A percentile compares a stretch with the other conserved stretches of the same genome.
Evolutionary conservation across 2,329 filamentous ascomycete genomes (phyloP).

Genomic region (Emmonsiellopsis sp.): DNA sequence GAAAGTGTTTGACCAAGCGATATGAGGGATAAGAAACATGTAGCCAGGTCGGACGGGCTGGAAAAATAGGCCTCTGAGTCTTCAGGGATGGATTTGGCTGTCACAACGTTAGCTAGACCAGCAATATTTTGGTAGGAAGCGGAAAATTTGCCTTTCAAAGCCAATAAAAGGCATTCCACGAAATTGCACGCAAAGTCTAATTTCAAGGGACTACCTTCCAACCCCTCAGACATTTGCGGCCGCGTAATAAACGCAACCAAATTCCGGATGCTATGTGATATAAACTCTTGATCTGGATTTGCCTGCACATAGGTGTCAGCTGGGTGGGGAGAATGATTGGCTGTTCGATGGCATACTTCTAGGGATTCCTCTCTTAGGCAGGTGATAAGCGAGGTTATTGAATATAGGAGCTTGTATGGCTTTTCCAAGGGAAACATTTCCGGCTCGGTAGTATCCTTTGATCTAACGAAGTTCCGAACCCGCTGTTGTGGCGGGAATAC

Average conservation of each 20-base stretch:
- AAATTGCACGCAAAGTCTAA: constrained; percentile 44
- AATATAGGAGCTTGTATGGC: constrained; percentile 66
- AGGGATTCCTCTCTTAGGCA: constrained; percentile 45
- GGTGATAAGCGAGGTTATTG: constrained; percentile 55
- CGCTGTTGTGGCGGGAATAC: constrained; percentile 60
- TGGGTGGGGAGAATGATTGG: background rate
- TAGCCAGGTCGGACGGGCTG: constrained; percentile 27
- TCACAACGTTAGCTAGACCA: constrained; percentile 6
- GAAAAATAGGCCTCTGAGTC: constrained; percentile 20
- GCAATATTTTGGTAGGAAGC: background rate
- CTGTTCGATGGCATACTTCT: constrained; percentile 17
- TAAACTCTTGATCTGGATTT: constrained; percentile 26
- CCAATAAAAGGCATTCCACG: constrained; percentile 47
- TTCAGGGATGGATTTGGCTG: constrained; percentile 18
- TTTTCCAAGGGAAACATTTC: constrained; percentile 60
- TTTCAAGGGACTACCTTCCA: constrained; percentile 36
- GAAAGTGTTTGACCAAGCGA: constrained; percentile 16
- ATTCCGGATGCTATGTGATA: constrained; percentile 40
- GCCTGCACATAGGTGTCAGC: constrained; percentile 17
- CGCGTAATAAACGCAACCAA: constrained; percentile 54
- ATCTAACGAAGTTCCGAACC: constrained; percentile 51
- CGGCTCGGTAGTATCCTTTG: constrained; percentile 41
- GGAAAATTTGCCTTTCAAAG: constrained; percentile 43
- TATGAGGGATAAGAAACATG: constrained; percentile 27
- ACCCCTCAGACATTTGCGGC: constrained; percentile 41